Evolutionary conservation across 2,329 filamentous ascomycete genomes (phyloP).

Genomic region (Trichoderma pleuroti): DNA sequence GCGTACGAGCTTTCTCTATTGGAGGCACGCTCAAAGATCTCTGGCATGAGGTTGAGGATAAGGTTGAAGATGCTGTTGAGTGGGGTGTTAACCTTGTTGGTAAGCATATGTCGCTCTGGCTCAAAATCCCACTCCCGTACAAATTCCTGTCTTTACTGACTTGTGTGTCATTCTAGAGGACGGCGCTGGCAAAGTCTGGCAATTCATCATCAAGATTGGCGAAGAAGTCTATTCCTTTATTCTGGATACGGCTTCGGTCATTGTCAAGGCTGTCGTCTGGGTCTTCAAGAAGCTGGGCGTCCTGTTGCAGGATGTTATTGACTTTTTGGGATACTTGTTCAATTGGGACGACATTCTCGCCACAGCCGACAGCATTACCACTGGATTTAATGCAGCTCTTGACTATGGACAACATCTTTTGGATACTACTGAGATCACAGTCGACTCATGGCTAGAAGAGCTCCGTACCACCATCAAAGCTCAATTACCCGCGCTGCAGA

Average conservation of each 20-base stretch:
- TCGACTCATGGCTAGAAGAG: not conserved
- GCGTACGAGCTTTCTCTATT: not conserved
- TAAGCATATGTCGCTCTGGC: not conserved
- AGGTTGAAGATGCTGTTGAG: not conserved
- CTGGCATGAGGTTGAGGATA: not conserved
- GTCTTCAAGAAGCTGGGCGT: not conserved
- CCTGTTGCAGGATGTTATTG: not conserved
- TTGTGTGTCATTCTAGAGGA: not conserved
- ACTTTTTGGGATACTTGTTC: not conserved
- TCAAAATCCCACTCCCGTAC: not conserved
- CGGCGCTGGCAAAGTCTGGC: not conserved
- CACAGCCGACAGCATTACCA: not conserved
- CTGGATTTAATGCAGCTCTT: not conserved
- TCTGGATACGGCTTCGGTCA: not conserved
- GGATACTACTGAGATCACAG: not conserved
- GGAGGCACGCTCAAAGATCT: not conserved
- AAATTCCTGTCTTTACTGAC: not conserved
- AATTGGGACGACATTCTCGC: not conserved
- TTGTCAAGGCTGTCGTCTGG: not conserved
- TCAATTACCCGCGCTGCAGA: not conserved
- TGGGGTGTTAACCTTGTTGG: not conserved
- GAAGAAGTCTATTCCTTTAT: not conserved
- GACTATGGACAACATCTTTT: not conserved
- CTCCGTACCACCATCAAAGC: not conserved
- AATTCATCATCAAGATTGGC: not conserved